A percentile compares a stretch with the other conserved stretches of the same genome.
Conservation (phyloP, 768 basidiomycete species). For the Calocera viscosa region DNA sequence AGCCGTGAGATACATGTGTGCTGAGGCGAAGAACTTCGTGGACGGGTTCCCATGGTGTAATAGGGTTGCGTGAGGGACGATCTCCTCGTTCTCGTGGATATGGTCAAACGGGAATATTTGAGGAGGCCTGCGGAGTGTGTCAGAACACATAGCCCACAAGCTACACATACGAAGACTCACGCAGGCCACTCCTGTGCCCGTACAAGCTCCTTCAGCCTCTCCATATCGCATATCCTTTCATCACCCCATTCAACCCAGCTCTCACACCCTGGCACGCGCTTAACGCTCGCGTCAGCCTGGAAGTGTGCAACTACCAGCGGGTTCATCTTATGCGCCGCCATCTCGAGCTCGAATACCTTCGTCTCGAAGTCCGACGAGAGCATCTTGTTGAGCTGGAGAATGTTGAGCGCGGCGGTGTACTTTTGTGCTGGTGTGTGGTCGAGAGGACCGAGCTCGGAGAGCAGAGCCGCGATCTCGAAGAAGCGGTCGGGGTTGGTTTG, state of each 20-base stretch:
- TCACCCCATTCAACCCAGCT: conserved; percentile 27
- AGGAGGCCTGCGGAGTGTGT: conserved; percentile 26
- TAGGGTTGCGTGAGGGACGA: conserved; percentile 36
- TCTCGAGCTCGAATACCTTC: conserved; percentile 51
- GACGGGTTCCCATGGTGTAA: conserved; percentile 41
- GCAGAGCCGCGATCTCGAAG: conserved; percentile 59
- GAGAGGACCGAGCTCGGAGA: conserved; percentile 41
- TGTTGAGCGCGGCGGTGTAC: conserved; percentile 43
- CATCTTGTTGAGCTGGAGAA: conserved; percentile 37
- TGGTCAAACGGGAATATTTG: conserved; percentile 67
- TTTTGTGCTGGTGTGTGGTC: conserved; percentile 37
- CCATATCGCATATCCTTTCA: conserved; percentile 23
- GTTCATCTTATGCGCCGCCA: conserved; percentile 64
- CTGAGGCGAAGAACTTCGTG: conserved; percentile 51
- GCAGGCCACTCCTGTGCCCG: neutral
- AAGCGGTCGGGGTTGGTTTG: conserved; percentile 60
- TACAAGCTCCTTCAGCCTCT: conserved; percentile 16
- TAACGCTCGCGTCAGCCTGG: conserved; percentile 41
- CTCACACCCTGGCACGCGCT: conserved; percentile 15
- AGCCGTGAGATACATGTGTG: conserved; percentile 33
- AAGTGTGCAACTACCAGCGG: conserved; percentile 80
- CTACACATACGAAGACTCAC: conserved; percentile 6
- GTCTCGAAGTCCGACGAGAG: conserved; percentile 37
- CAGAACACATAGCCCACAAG: conserved; percentile 9
- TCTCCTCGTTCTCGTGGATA: conserved; percentile 28